Percentiles rank a stretch among this genome's conserved stretches.
These are phyloP conservation scores for Linderina pennispora DNA, from an alignment of 192 early-diverging fungal genomes.

Conservation along the genomic window DNA sequence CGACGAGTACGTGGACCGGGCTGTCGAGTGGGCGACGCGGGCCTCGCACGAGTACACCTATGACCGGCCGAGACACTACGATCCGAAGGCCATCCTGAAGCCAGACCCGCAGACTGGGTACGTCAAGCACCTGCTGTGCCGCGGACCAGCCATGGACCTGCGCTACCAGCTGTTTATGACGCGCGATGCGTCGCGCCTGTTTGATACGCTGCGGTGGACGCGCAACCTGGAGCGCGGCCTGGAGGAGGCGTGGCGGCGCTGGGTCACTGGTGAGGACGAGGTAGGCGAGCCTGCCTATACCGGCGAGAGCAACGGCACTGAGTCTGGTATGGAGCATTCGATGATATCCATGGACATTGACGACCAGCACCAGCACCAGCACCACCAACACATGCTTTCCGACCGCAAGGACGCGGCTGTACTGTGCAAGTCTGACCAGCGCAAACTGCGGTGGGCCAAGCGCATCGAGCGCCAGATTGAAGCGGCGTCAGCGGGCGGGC, in stretches of 20 bases:
- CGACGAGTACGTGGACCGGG: conserved; percentile 59
- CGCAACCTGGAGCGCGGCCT: conserved; percentile 71
- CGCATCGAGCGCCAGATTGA: conserved; percentile 25
- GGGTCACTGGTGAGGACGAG: conserved; percentile 50
- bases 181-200: conserved; percentile 73
- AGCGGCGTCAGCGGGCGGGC: background rate
- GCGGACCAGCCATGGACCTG: conserved; percentile 54
- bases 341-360: background rate
- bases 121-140: conserved; percentile 29
- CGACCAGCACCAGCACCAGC: background rate
- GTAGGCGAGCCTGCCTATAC: background rate
- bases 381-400: background rate
- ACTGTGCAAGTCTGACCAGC: conserved; percentile 4
- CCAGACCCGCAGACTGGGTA: conserved; percentile 21
- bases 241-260: conserved; percentile 65
- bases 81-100: conserved; percentile 10
- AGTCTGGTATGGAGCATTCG: background rate
- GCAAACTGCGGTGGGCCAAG: conserved; percentile 15
- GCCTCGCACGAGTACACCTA: conserved; percentile 27
- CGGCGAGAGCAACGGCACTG: background rate
- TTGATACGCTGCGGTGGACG: conserved; percentile 86
- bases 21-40: conserved; percentile 54
- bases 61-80: conserved; percentile 1
- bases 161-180: conserved; percentile 65
- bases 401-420: too few species aligned